phyloP scores from a whole-genome alignment of 2,329 filamentous ascomycete species.

The Penicillium vulpinum region DNA sequence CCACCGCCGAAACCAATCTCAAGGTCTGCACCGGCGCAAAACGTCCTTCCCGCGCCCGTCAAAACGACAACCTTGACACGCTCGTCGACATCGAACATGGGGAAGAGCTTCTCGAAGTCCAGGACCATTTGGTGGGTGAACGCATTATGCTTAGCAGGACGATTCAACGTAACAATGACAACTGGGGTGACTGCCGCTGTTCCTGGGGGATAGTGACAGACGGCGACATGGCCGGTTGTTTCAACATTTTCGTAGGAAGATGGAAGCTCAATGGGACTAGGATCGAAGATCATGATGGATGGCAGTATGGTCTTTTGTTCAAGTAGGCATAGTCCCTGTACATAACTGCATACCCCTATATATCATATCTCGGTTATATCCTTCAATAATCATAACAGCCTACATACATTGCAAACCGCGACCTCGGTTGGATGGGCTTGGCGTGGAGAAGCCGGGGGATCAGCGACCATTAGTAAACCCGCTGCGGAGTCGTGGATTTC shows the following conservation, averaged over 20 bases:
- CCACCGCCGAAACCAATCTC: conserved; percentile 52
- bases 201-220: conserved; percentile 41
- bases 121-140: conserved; percentile 55
- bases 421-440: not conserved
- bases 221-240: conserved; percentile 35
- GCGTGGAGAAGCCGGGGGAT: conserved; percentile 5
- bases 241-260: conserved; percentile 22
- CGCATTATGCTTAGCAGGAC: conserved; percentile 60
- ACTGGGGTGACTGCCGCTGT: conserved; percentile 53
- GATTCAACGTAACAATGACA: conserved; percentile 54
- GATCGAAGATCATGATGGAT: conserved; percentile 24
- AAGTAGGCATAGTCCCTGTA: not conserved
- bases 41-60: conserved; percentile 50
- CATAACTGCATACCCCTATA: not conserved
- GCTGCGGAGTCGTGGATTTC: not conserved
- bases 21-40: conserved; percentile 59
- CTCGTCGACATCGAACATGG: conserved; percentile 52
- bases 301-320: not conserved
- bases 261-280: conserved; percentile 20
- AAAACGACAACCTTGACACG: conserved; percentile 57
- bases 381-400: not conserved
- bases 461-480: too few relatives aligned
- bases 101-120: conserved; percentile 42
- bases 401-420: not conserved
- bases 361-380: not conserved